phyloP scores from a whole-genome alignment of 768 basidiomycete species.

The Lactifluus hygrophoroides region DNA sequence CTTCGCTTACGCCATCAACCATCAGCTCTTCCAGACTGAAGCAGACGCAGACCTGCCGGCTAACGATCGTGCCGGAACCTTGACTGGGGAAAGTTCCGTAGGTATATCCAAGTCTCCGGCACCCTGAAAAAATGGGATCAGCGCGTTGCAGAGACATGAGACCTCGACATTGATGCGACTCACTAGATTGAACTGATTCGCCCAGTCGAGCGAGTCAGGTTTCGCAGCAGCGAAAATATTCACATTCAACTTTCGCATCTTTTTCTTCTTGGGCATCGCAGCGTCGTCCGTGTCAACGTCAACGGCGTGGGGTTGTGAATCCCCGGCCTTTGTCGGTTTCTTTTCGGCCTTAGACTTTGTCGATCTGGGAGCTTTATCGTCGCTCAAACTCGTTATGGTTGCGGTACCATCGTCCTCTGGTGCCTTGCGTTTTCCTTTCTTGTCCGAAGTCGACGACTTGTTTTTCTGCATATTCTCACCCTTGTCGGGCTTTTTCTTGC shows the following conservation, averaged over 20 bases:
- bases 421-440: constrained; percentile 35
- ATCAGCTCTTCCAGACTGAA: constrained; percentile 5
- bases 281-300: constrained; percentile 4
- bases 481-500: constrained; percentile 16
- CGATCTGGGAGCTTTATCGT: background rate
- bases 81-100: constrained; percentile 16
- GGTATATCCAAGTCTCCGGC: constrained; percentile 14
- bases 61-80: constrained; percentile 13
- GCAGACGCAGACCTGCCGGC: background rate
- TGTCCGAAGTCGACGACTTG: background rate
- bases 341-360: background rate
- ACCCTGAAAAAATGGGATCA: constrained; percentile 12
- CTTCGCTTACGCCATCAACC: no score
- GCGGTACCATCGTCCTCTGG: constrained; percentile 22
- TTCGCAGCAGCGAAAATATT: constrained; percentile 14
- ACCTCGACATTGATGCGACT: background rate
- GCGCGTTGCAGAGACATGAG: background rate
- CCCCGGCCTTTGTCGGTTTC: background rate
- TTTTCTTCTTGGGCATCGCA: constrained; percentile 17
- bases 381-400: background rate
- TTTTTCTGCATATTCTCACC: constrained; percentile 7
- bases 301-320: background rate
- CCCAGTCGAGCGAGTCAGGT: constrained; percentile 16
- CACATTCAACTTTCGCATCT: constrained; percentile 15
- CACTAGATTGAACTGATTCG: constrained; percentile 12